These are phyloP conservation scores for Sphagnum contortum DNA, from an alignment of 225 moss, liverwort and hornwort genomes.

Conservation along the genomic window DNA sequence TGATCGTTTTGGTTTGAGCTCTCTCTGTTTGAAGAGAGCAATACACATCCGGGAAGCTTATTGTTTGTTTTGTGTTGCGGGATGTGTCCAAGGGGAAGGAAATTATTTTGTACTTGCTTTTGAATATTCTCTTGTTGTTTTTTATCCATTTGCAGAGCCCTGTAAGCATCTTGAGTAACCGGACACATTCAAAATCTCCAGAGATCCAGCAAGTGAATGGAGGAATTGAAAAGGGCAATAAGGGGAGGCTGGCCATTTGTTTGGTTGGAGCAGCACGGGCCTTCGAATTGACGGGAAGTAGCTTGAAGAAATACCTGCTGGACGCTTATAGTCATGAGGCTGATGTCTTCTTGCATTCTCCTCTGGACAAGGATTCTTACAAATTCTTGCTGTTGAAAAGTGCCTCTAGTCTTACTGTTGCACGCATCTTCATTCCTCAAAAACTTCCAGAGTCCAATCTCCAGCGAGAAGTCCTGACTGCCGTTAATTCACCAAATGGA, in stretches of 20 bases:
- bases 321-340: slow-evolving; percentile 36
- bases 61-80: too few relatives aligned
- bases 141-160: too few relatives aligned
- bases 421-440: slow-evolving; percentile 45
- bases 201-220: too few relatives aligned
- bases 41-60: too few relatives aligned
- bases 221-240: too few relatives aligned
- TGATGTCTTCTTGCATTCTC: slow-evolving; percentile 72
- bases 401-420: slow-evolving; percentile 34
- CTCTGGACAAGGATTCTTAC: slow-evolving; percentile 54
- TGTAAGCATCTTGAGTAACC: too few relatives aligned
- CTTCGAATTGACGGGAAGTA: slow-evolving; percentile 79
- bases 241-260: slow-evolving; percentile 64
- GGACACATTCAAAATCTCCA: too few relatives aligned
- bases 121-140: too few relatives aligned
- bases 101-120: too few relatives aligned
- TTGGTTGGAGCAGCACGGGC: slow-evolving; percentile 82
- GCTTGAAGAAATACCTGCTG: slow-evolving; percentile 50
- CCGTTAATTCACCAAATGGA: slow-evolving; percentile 67
- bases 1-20: too few relatives aligned
- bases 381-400: slow-evolving; percentile 70
- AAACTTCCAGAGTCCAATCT: slow-evolving; percentile 33
- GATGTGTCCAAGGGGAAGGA: too few relatives aligned
- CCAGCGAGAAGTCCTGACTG: slow-evolving; percentile 41
- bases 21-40: too few relatives aligned